These are phyloP conservation scores for Pyricularia pennisetigena DNA, from an alignment of 2,329 filamentous ascomycete genomes.

Conservation along the genomic window DNA sequence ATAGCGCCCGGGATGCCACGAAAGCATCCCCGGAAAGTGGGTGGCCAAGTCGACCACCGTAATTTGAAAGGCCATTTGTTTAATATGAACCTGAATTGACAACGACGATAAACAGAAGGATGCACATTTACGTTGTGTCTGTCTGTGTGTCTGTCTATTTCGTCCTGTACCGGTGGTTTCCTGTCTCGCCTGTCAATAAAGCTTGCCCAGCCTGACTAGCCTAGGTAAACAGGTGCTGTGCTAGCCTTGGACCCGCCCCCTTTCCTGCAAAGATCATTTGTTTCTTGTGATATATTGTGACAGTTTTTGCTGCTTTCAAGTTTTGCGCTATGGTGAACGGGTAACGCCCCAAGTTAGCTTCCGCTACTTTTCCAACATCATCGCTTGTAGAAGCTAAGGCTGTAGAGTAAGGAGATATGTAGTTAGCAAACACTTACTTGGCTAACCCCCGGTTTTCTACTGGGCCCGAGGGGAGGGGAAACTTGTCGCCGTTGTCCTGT, in stretches of 20 bases:
- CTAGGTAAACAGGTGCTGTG: neutral
- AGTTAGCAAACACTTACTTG: neutral
- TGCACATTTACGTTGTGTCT: neutral
- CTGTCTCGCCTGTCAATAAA: neutral
- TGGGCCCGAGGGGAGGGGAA: neutral
- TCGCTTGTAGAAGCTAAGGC: neutral
- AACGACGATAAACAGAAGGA: neutral
- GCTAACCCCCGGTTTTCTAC: neutral
- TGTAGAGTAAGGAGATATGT: neutral
- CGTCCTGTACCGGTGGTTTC: neutral
- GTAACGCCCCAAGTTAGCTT: neutral
- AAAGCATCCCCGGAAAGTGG: neutral
- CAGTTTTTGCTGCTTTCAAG: neutral
- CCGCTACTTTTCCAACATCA: neutral
- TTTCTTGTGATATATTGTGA: neutral
- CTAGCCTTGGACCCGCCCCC: neutral
- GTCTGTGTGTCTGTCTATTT: neutral
- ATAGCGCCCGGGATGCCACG: neutral
- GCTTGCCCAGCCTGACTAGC: too few species aligned
- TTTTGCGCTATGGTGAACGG: neutral
- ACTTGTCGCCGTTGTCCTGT: neutral
- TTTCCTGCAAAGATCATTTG: neutral
- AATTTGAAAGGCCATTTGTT: neutral
- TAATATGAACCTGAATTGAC: neutral
- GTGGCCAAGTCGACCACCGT: neutral